Percentiles rank a stretch among this genome's conserved stretches.
Conservation (phyloP, 768 basidiomycete genomes). For the Lactifluus hygrophoroides region DNA sequence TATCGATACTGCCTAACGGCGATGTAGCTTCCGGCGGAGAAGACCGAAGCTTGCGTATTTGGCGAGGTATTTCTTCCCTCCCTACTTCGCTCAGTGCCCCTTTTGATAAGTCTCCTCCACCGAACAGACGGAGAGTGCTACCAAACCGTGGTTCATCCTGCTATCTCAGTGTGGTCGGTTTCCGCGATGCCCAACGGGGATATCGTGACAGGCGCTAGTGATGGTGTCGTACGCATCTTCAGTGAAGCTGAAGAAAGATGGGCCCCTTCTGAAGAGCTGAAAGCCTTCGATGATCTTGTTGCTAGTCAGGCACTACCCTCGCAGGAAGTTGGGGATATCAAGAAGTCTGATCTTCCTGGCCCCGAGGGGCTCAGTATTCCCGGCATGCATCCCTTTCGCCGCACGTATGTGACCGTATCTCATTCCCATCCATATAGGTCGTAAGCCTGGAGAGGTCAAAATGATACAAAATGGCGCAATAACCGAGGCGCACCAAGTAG, state of each 20-base stretch:
- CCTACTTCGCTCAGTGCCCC: not conserved
- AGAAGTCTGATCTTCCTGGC: constrained; percentile 83
- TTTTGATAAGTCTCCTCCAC: not conserved
- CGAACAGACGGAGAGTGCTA: constrained; percentile 71
- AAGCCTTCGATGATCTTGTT: constrained; percentile 66
- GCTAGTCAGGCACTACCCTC: constrained; percentile 72
- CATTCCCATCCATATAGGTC: constrained; percentile 47
- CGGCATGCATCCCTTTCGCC: constrained; percentile 37
- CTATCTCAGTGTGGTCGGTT: constrained; percentile 95
- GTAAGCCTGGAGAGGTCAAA: constrained; percentile 86
- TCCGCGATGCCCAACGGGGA: constrained; percentile 84
- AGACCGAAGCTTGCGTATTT: constrained; percentile 86
- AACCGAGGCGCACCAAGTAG: constrained; percentile 88
- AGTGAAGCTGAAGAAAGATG: constrained; percentile 64
- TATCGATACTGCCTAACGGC: constrained; percentile 74
- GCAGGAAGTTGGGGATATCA: constrained; percentile 83
- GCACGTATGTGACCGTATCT: not conserved
- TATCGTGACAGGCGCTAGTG: constrained; percentile 87
- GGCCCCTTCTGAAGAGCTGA: constrained; percentile 55
- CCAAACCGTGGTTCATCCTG: constrained; percentile 88
- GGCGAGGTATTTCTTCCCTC: constrained; percentile 55
- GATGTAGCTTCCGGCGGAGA: constrained; percentile 88
- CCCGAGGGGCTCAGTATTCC: constrained; percentile 67
- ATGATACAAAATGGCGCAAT: constrained; percentile 75
- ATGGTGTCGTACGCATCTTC: constrained; percentile 82